Evolutionary conservation across 345 rosid genomes (phyloP), one percentile per base, ranked within the genome.

Genomic region (Eucalyptus polybractea): DNA sequence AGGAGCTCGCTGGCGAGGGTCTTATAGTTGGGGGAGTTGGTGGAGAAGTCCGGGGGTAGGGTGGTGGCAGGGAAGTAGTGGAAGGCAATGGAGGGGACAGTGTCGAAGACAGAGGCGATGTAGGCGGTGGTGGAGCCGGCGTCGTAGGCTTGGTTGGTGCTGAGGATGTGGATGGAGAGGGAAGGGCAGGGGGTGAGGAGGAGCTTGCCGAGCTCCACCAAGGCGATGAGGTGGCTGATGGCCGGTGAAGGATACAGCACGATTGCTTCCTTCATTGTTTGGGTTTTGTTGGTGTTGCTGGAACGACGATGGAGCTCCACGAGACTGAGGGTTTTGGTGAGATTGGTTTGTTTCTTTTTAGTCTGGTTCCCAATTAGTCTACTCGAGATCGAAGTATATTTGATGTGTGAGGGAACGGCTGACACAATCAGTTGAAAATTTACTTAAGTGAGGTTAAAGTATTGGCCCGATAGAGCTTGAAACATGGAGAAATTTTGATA

Each of bases 151-250:
- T 45, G 49, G 49, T 91, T 45, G 37, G 88, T 44, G 89, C 94
- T 53, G 90, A 96, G 87, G 87, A 96, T 90, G 87, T 93, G 94
- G 29, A 56, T 24, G 62, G 62, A 56, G 62, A 56, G 62, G 27
- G 62, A 56, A 56, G 62, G 62, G 62, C 62, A 1, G 62, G 0
- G 62, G 62, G 62, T 56, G 29, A 56, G 62, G 62, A 56, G 62
- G 29, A 24, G 62, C 13, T 56, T 56, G 29, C 62, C 62, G 6
- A 56, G 62, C 62, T 56, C 62, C 62, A 56, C 62, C 62, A 10
- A 24, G 62, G 62, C 10, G 62, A 56, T 24, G 62, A 56, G 62
- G 62, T 56, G 2, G 62, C 62, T 24, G 62, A 56, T 56, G 62
- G 62, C 62, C 13, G 62, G 29, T 22, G 62, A 56, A 56, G 29